A percentile compares a stretch with the other conserved stretches of the same genome.
Evolutionary conservation across 768 basidiomycete genomes (phyloP).

Genomic region (Rhizopogon vinicolor): DNA sequence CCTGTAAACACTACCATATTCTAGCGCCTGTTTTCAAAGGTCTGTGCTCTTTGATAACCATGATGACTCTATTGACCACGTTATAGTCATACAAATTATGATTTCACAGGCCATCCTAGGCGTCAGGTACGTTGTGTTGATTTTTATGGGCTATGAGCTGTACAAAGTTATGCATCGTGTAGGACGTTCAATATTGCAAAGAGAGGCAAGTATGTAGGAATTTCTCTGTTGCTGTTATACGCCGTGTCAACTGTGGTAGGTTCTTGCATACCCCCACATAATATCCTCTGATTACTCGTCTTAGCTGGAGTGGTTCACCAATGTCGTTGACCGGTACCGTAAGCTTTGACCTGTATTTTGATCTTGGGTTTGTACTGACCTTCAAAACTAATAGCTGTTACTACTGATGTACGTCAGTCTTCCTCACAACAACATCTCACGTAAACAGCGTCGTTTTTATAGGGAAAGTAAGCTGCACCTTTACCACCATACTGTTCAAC

Average conservation of each 20-base stretch:
- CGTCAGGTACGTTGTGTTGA: slow-evolving; percentile 36
- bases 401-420: slow-evolving; percentile 13
- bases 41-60: slow-evolving; percentile 9
- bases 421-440: background rate
- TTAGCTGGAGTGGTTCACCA: slow-evolving; percentile 56
- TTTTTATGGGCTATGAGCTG: background rate
- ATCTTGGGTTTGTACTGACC: slow-evolving; percentile 6
- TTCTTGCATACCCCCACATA: background rate
- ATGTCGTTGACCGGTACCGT: slow-evolving; percentile 47
- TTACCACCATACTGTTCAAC: background rate
- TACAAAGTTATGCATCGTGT: background rate
- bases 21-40: slow-evolving; percentile 61
- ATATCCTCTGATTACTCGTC: background rate
- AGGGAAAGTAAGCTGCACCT: slow-evolving; percentile 32
- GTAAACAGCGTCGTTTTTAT: background rate
- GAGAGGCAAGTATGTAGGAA: slow-evolving; percentile 37
- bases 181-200: slow-evolving; percentile 58
- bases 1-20: slow-evolving; percentile 47
- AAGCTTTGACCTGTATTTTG: slow-evolving; percentile 22
- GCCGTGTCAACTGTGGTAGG: slow-evolving; percentile 40
- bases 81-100: slow-evolving; percentile 55
- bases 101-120: slow-evolving; percentile 64
- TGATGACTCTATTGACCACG: background rate
- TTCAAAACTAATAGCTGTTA: slow-evolving; percentile 11
- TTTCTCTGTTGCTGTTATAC: slow-evolving; percentile 36